These are phyloP conservation scores for Trypanosoma brucei DNA, from an alignment of 208 protist genomes.

Conservation along the genomic window DNA sequence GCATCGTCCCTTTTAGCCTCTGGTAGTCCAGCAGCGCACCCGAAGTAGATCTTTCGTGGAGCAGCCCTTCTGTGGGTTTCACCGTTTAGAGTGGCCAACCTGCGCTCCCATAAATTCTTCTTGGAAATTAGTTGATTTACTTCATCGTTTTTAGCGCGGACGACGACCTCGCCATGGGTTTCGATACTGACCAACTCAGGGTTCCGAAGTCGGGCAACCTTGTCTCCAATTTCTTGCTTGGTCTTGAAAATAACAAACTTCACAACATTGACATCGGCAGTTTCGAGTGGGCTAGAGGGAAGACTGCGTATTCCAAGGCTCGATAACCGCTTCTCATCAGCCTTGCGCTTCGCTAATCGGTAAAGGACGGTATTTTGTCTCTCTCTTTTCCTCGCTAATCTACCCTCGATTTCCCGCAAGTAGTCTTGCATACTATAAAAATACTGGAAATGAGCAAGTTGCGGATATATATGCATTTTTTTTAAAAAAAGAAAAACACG, in stretches of 20 bases:
- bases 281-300: conserved; percentile 64
- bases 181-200: conserved; percentile 49
- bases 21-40: conserved; percentile 67
- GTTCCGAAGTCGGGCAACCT: conserved; percentile 57
- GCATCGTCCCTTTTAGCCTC: conserved; percentile 28
- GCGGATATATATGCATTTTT: background rate
- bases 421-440: conserved; percentile 63
- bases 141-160: conserved; percentile 75
- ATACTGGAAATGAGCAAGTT: background rate
- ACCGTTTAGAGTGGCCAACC: conserved; percentile 27
- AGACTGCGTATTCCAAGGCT: conserved; percentile 47
- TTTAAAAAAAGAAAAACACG: background rate
- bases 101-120: conserved; percentile 58
- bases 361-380: conserved; percentile 80
- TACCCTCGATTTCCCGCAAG: conserved; percentile 80
- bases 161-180: conserved; percentile 66
- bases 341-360: conserved; percentile 53
- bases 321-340: conserved; percentile 58
- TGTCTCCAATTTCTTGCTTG: conserved; percentile 75
- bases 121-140: conserved; percentile 62
- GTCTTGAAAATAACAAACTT: conserved; percentile 61
- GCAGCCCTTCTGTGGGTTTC: conserved; percentile 5
- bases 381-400: conserved; percentile 71
- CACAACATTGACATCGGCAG: conserved; percentile 49
- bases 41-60: conserved; percentile 59